Conservation (phyloP, 1,284 basidiomycete genomes). For the Moesziomyces parantarcticus region DNA sequence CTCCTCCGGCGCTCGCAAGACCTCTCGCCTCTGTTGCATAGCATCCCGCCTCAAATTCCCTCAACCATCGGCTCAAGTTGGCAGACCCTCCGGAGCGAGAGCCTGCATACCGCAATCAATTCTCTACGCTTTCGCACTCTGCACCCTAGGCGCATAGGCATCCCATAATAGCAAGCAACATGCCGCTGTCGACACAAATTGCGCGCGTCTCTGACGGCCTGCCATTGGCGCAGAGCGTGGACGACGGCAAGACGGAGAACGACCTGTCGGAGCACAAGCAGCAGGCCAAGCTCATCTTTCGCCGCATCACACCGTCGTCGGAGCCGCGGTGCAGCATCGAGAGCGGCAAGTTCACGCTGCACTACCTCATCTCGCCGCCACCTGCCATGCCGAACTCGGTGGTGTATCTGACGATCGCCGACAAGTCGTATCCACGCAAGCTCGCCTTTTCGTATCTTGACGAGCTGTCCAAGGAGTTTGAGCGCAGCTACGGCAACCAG, state of each 20-base stretch:
- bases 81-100: no score
- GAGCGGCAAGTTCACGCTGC: conserved; percentile 90
- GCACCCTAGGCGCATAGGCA: no score
- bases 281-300: conserved; percentile 94
- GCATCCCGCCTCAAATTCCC: no score
- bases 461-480: conserved; percentile 94
- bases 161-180: conserved; percentile 4
- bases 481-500: conserved; percentile 66
- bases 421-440: conserved; percentile 96
- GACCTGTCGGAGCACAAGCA: conserved; percentile 96
- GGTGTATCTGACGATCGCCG: conserved; percentile 93
- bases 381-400: conserved; percentile 71
- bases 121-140: no score
- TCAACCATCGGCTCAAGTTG: no score
- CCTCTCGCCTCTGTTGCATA: no score
- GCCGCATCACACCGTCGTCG: conserved; percentile 85
- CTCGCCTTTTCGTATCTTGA: conserved; percentile 97
- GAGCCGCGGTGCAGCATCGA: conserved; percentile 97
- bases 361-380: conserved; percentile 84
- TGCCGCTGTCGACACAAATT: conserved; percentile 66
- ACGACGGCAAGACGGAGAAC: conserved; percentile 80
- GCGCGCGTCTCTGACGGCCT: conserved; percentile 62
- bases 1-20: no score
- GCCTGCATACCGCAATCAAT: no score
- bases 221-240: conserved; percentile 65